A percentile compares a stretch with the other conserved stretches of the same genome.
These are phyloP conservation scores for Fraxinus albicans DNA, from an alignment of 305 asterid genomes.

Conservation along the genomic window DNA sequence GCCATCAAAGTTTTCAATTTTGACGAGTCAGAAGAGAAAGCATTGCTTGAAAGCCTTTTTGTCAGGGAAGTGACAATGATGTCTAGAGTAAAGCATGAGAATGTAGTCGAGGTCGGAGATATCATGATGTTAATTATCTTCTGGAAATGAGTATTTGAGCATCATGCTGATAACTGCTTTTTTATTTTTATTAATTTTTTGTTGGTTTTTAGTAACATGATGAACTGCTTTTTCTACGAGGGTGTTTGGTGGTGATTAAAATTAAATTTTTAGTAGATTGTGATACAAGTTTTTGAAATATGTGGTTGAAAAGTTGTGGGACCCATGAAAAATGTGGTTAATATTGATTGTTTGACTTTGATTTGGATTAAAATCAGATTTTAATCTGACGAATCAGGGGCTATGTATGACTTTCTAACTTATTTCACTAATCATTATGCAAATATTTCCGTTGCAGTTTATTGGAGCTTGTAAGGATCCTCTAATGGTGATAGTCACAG, in stretches of 20 bases:
- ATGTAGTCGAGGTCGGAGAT: conserved; percentile 76
- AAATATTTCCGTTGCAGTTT: conserved; percentile 52
- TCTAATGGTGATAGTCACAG: conserved; percentile 87
- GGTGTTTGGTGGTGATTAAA: no score
- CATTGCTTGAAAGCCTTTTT: conserved; percentile 75
- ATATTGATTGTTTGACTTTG: no score
- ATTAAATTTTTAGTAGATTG: no score
- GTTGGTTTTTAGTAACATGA: background rate
- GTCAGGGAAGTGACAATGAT: conserved; percentile 86
- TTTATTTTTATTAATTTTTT: no score
- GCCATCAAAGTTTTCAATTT: conserved; percentile 78
- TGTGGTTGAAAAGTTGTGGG: no score
- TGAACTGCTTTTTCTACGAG: background rate
- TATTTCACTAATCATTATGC: background rate
- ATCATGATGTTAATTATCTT: background rate
- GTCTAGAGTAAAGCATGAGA: conserved; percentile 88
- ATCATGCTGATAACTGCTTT: background rate
- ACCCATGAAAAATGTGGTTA: no score
- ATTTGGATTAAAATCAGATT: no score
- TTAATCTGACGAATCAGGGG: no score
- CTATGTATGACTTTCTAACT: background rate
- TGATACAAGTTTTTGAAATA: no score
- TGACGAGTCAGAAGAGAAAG: conserved; percentile 66
- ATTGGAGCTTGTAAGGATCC: conserved; percentile 99
- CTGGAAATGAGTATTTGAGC: background rate